These are phyloP conservation scores for Syncephalis plumigaleata DNA, from an alignment of 371 early-diverging fungal genomes.

Conservation along the genomic window DNA sequence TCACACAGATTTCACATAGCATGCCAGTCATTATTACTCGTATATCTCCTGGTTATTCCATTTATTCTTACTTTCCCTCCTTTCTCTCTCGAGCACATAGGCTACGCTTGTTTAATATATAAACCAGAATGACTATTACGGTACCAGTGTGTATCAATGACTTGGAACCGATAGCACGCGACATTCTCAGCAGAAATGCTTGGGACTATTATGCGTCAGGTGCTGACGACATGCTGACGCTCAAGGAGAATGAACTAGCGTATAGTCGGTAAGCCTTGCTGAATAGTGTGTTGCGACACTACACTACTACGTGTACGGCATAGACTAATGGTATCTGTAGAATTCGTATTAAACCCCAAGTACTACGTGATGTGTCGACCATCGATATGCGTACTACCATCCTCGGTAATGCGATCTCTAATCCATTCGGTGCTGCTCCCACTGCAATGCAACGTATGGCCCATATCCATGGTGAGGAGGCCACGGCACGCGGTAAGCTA, in stretches of 20 bases:
- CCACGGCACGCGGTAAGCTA: slow-evolving; percentile 9
- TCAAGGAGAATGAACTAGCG: slow-evolving; percentile 45
- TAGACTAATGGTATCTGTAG: slow-evolving; percentile 35
- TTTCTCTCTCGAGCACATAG: too few relatives aligned
- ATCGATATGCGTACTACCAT: slow-evolving; percentile 40
- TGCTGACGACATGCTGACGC: slow-evolving; percentile 67
- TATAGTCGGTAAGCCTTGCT: too few relatives aligned
- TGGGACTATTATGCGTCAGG: slow-evolving; percentile 80
- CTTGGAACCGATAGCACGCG: slow-evolving; percentile 52
- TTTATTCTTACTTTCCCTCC: too few relatives aligned
- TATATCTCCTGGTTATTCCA: too few relatives aligned
- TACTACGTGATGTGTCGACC: slow-evolving; percentile 52
- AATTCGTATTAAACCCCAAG: slow-evolving; percentile 57
- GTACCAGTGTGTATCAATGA: slow-evolving; percentile 17
- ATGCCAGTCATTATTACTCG: too few relatives aligned
- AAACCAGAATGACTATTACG: not conserved
- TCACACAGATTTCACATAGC: too few relatives aligned
- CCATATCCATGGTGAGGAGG: slow-evolving; percentile 31
- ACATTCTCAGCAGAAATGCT: slow-evolving; percentile 35
- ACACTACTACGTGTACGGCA: not conserved
- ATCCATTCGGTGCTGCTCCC: slow-evolving; percentile 12
- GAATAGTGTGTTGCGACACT: slow-evolving; percentile 1
- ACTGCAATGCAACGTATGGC: slow-evolving; percentile 29
- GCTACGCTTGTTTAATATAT: too few relatives aligned
- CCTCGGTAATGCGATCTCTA: slow-evolving; percentile 31